phyloP scores from a whole-genome alignment of 225 moss, liverwort and hornwort species.

The Pleurozium schreberi region DNA sequence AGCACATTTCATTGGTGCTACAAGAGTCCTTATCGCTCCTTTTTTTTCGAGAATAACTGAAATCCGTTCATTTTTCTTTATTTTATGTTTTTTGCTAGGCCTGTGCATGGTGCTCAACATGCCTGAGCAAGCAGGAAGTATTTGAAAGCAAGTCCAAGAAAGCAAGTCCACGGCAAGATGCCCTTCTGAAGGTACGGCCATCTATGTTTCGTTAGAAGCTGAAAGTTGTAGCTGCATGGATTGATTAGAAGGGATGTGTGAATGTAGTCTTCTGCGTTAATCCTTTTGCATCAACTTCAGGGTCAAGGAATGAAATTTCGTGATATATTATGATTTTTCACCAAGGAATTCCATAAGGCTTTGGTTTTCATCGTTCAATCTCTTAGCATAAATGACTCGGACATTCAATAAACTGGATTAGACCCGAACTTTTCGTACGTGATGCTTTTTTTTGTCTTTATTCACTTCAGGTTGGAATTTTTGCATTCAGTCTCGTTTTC shows the following conservation, averaged over 20 bases:
- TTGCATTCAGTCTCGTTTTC: constrained; percentile 41
- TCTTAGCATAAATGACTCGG: background rate
- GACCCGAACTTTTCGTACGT: background rate
- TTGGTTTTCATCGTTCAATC: background rate
- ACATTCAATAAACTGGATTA: background rate
- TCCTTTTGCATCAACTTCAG: background rate
- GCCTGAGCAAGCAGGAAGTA: constrained; percentile 24
- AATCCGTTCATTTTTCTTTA: background rate
- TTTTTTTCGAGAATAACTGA: background rate
- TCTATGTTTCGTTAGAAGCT: background rate
- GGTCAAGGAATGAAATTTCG: background rate
- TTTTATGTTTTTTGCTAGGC: constrained; percentile 23
- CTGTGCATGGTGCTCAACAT: constrained; percentile 47
- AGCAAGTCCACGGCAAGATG: constrained; percentile 23
- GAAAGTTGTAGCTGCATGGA: background rate
- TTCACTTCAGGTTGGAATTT: background rate
- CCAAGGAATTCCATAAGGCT: background rate
- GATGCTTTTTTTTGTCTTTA: background rate
- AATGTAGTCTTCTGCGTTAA: background rate
- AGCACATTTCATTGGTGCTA: background rate
- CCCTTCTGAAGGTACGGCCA: constrained; percentile 35
- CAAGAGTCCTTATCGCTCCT: background rate
- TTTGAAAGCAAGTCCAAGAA: constrained; percentile 43
- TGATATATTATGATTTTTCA: background rate
- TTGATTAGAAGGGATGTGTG: background rate